Conservation (phyloP, 2,329 filamentous ascomycete species). For the Nemania serpens region DNA sequence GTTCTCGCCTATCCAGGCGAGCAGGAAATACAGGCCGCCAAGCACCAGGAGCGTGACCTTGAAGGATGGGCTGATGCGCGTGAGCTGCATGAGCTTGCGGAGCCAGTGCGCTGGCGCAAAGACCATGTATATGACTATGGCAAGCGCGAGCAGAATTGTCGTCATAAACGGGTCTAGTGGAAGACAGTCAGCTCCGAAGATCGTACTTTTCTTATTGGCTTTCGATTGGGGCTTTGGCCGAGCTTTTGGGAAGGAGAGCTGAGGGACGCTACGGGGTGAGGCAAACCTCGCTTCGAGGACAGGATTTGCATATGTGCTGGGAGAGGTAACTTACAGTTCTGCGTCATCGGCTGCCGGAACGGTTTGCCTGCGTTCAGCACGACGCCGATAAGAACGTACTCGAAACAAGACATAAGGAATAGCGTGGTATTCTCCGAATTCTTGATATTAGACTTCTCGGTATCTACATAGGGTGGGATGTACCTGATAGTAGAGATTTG, state of each 20-base stretch:
- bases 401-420: constrained; percentile 89
- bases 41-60: constrained; percentile 72
- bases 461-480: constrained; percentile 76
- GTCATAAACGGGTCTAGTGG: constrained; percentile 80
- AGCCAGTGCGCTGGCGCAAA: constrained; percentile 73
- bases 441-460: constrained; percentile 79
- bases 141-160: constrained; percentile 71
- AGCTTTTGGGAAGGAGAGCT: not conserved
- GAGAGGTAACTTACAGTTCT: constrained; percentile 68
- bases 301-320: too few relatives aligned
- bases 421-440: constrained; percentile 94
- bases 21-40: constrained; percentile 68
- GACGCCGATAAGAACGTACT: constrained; percentile 90
- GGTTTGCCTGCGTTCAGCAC: constrained; percentile 90
- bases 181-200: constrained; percentile 30
- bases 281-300: not conserved
- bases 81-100: constrained; percentile 80
- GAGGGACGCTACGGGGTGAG: not conserved
- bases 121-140: constrained; percentile 79
- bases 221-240: not conserved
- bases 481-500: constrained; percentile 56
- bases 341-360: constrained; percentile 78
- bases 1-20: constrained; percentile 74
- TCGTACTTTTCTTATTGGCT: not conserved
- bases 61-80: constrained; percentile 73